Evolutionary conservation across 2,329 filamentous ascomycete species (phyloP).

Genomic region (Fusarium sp.): DNA sequence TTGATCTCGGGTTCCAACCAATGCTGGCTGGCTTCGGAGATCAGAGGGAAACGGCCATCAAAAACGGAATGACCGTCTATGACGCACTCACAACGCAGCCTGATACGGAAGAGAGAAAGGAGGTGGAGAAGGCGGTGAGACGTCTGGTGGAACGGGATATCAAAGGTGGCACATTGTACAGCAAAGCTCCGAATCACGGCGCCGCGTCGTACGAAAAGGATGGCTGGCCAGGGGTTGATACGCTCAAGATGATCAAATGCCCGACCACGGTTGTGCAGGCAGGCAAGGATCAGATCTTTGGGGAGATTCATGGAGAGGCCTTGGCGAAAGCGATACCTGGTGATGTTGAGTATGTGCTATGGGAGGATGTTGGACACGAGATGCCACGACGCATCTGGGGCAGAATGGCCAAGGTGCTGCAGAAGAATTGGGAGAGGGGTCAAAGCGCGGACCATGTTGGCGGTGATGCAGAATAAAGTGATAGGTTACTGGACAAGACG

Average conservation of each 20-base stretch:
- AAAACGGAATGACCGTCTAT: background rate
- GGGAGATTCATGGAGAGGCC: slow-evolving; percentile 40
- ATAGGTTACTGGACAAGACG: background rate
- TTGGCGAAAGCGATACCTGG: slow-evolving; percentile 37
- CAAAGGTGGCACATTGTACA: slow-evolving; percentile 41
- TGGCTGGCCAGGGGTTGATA: slow-evolving; percentile 39
- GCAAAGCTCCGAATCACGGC: slow-evolving; percentile 43
- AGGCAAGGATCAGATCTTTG: slow-evolving; percentile 45
- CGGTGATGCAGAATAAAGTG: background rate
- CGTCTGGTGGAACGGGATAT: slow-evolving; percentile 20
- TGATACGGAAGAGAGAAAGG: slow-evolving; percentile 4
- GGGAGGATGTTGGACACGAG: slow-evolving; percentile 38
- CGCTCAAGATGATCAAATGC: slow-evolving; percentile 38
- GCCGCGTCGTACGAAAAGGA: slow-evolving; percentile 33
- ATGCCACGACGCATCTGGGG: slow-evolving; percentile 27
- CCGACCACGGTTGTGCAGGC: slow-evolving; percentile 45
- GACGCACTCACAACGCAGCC: slow-evolving; percentile 24
- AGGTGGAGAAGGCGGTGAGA: background rate
- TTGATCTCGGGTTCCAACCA: background rate
- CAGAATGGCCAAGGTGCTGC: background rate
- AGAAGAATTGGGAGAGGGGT: slow-evolving; percentile 12
- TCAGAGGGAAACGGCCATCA: slow-evolving; percentile 1
- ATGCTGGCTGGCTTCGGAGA: background rate
- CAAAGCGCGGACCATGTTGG: background rate
- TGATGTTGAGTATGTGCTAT: slow-evolving; percentile 36